Evolutionary conservation across 495 filamentous ascomycete genomes (phyloP).

Genomic region (Penicillium turbatum): DNA sequence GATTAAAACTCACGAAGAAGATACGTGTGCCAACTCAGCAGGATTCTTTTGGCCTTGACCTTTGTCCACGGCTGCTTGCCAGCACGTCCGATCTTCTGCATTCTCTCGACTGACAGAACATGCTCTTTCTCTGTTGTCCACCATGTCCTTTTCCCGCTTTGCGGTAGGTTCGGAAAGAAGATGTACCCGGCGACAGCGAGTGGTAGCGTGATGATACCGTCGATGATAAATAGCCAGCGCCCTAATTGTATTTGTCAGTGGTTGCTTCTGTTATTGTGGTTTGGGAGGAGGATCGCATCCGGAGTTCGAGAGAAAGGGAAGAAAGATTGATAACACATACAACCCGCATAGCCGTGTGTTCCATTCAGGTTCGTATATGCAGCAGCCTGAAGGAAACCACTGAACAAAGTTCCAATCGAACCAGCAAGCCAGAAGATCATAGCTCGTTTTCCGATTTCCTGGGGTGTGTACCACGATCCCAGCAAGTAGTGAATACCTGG

Average conservation of each 20-base stretch:
- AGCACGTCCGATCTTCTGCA: slow-evolving; percentile 23
- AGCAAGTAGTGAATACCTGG: slow-evolving; percentile 34
- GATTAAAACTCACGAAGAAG: slow-evolving; percentile 20
- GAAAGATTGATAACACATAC: slow-evolving; percentile 5
- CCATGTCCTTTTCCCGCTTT: slow-evolving; percentile 25
- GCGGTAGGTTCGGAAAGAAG: slow-evolving; percentile 43
- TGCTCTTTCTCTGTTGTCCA: slow-evolving; percentile 27
- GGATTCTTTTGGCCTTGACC: slow-evolving; percentile 21
- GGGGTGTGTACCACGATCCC: slow-evolving; percentile 42
- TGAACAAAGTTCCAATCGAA: slow-evolving; percentile 46
- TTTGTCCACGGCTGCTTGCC: slow-evolving; percentile 23
- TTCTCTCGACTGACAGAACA: slow-evolving; percentile 17
- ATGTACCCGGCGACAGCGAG: slow-evolving; percentile 49
- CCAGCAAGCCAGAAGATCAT: slow-evolving; percentile 52
- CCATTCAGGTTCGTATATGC: slow-evolving; percentile 46
- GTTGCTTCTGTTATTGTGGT: no score
- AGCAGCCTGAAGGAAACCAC: slow-evolving; percentile 51
- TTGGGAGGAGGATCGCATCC: neutral
- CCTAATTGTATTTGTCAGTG: neutral
- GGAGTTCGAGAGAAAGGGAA: neutral
- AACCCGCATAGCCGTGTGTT: slow-evolving; percentile 35
- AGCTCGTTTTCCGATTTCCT: slow-evolving; percentile 48
- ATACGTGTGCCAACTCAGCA: slow-evolving; percentile 28
- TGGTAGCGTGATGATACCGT: slow-evolving; percentile 39
- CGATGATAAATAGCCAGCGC: slow-evolving; percentile 37